Evolutionary conservation across 192 early-diverging fungal species (phyloP).

Genomic region (Mortierella claussenii): DNA sequence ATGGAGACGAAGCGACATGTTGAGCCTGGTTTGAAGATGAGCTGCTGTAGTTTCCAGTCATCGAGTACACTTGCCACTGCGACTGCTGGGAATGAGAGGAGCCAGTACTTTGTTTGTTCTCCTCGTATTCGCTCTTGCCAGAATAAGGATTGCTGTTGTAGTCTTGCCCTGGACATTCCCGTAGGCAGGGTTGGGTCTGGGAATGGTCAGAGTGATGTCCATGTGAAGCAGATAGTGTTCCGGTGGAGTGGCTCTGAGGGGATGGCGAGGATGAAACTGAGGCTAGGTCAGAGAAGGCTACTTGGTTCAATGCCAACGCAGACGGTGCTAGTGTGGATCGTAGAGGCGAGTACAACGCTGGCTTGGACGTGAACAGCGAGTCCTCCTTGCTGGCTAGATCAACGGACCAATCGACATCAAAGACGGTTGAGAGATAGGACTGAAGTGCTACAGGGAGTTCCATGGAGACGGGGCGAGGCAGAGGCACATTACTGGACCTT

Average conservation of each 20-base stretch:
- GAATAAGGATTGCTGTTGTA: too few relatives aligned
- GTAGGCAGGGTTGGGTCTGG: too few relatives aligned
- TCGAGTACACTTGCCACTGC: too few relatives aligned
- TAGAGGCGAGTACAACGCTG: neutral
- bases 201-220: too few relatives aligned
- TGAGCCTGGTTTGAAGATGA: too few relatives aligned
- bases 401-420: constrained; percentile 51
- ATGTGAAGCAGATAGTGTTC: too few relatives aligned
- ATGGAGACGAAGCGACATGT: too few relatives aligned
- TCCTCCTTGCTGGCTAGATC: constrained; percentile 19
- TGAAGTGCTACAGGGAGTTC: constrained; percentile 35
- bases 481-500: constrained; percentile 20
- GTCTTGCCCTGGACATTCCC: neutral
- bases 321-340: neutral
- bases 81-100: neutral
- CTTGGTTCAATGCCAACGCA: too few relatives aligned
- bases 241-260: too few relatives aligned
- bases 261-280: too few relatives aligned
- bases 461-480: constrained; percentile 33
- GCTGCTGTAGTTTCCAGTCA: too few relatives aligned
- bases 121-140: neutral
- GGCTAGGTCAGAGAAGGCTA: too few relatives aligned
- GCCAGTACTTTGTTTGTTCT: neutral
- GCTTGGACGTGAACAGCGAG: constrained; percentile 20
- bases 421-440: constrained; percentile 43